Base-by-base conservation (phyloP, 371 early-diverging fungal genomes). In the Mortierella sp. region DNA sequence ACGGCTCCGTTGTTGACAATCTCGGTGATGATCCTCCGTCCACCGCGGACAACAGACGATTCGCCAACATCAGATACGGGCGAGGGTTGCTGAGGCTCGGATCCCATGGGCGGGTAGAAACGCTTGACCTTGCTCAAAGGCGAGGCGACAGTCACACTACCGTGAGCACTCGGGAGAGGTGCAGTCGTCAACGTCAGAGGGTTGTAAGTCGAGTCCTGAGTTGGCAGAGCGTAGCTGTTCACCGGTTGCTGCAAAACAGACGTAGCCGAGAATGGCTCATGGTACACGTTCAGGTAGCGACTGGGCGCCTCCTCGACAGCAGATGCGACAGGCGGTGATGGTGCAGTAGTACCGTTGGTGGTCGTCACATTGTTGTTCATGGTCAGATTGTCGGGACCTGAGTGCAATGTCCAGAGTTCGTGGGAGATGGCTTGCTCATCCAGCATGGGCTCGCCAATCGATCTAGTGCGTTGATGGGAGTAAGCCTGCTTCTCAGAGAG, bases 61-160 rank as follows among this genome's bases (percentile, higher is more conserved):
- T 60, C 70, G 24, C 64, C 76, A 26, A 60, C 51, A 24, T 66
- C 64, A 6, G 55, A 52, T 6, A 2, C 47, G 6, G 55, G 59
- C 24, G 60, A 15, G 2, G 48, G 66, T n/a, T 46, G 52, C 30
- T 60, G 62, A 3, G 56, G 52, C 8, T 75, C 60, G 0, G 60
- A 56, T 12, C 58, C 70, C 76, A 76, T 76, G 12, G 60, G 76
- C 54, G 76, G 76, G 28, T 76, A 76, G 49, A 69, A 64, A 6
- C 76, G 70, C 21, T 65, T 50, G 27, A 69, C 76, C 47, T 68
- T 68, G 57, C 47, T 76, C 19, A 64, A 30, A 19, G 76, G 76
- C 21, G 76, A 75, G 2, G 60, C 64, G 23, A 60, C 43, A 2
- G 59, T 47, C 7, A 56, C 50, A 17, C 51, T 14, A 1, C 58